Conservation (phyloP, 2,329 filamentous ascomycete species). For the Exophiala spinifera region DNA sequence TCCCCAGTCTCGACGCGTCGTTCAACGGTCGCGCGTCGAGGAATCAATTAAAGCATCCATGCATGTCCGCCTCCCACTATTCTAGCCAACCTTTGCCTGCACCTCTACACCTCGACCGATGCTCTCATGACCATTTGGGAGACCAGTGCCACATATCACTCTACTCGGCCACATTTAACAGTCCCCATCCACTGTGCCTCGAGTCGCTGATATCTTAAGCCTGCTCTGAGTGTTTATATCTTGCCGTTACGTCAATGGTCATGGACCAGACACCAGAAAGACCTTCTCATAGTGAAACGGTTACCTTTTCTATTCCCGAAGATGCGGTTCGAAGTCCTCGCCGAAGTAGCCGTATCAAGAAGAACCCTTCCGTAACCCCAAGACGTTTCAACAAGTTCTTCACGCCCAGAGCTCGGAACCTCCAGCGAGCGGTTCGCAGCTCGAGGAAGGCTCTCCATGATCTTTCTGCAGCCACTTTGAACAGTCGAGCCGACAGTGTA, state of each 20-base stretch:
- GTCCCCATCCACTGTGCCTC: too few relatives aligned
- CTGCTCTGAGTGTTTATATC: not conserved
- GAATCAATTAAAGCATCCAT: not conserved
- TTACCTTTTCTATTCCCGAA: conserved; percentile 14
- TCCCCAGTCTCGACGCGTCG: not conserved
- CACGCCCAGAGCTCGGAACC: conserved; percentile 43
- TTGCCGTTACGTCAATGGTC: not conserved
- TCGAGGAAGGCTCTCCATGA: conserved; percentile 45
- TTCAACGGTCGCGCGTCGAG: not conserved
- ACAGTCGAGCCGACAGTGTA: conserved; percentile 12
- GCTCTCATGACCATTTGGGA: too few relatives aligned
- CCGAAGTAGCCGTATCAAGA: conserved; percentile 37
- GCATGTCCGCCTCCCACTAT: not conserved
- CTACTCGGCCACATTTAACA: too few relatives aligned
- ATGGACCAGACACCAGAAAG: conserved; percentile 28
- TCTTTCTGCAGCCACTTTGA: conserved; percentile 35
- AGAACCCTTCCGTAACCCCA: conserved; percentile 49
- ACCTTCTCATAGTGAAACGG: conserved; percentile 16
- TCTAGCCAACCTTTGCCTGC: not conserved
- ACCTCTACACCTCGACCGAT: not conserved
- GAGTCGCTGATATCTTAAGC: not conserved
- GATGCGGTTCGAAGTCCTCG: conserved; percentile 19
- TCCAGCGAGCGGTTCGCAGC: conserved; percentile 37
- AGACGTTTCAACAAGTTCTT: conserved; percentile 51
- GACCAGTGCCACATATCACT: too few relatives aligned